Evolutionary conservation across 495 filamentous ascomycete genomes (phyloP).

Genomic region (Xylaria castorea): DNA sequence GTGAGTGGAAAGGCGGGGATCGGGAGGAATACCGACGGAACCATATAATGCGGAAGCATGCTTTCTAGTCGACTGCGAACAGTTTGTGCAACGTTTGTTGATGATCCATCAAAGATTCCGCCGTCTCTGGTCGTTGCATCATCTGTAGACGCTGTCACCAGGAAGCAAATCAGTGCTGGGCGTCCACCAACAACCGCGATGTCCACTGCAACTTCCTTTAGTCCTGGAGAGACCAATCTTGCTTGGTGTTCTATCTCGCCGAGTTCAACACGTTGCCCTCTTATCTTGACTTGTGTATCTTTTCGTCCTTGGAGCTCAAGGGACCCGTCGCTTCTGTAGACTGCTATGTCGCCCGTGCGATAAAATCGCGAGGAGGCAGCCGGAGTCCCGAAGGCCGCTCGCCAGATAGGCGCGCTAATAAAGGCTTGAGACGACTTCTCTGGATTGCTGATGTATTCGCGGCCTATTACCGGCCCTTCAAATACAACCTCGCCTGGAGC

Average conservation of each 20-base stretch:
- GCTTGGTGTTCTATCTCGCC: constrained; percentile 35
- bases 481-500: constrained; percentile 45
- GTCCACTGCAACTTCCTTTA: constrained; percentile 16
- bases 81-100: neutral
- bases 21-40: constrained; percentile 59
- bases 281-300: constrained; percentile 37
- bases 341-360: constrained; percentile 21
- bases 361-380: constrained; percentile 10
- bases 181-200: neutral
- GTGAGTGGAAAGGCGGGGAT: constrained; percentile 58
- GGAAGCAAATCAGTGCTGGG: neutral
- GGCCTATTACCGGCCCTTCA: constrained; percentile 43
- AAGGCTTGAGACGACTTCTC: constrained; percentile 40
- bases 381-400: constrained; percentile 13
- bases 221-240: constrained; percentile 7
- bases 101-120: neutral
- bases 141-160: neutral
- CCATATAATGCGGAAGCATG: constrained; percentile 54
- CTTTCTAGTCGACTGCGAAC: neutral
- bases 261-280: constrained; percentile 39
- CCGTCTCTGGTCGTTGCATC: neutral
- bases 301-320: constrained; percentile 6
- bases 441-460: constrained; percentile 44
- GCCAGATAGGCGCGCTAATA: constrained; percentile 50
- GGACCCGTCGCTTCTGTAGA: constrained; percentile 13